Evolutionary conservation across 2,329 filamentous ascomycete genomes (phyloP).

Genomic region (Calonectria henricotiae): DNA sequence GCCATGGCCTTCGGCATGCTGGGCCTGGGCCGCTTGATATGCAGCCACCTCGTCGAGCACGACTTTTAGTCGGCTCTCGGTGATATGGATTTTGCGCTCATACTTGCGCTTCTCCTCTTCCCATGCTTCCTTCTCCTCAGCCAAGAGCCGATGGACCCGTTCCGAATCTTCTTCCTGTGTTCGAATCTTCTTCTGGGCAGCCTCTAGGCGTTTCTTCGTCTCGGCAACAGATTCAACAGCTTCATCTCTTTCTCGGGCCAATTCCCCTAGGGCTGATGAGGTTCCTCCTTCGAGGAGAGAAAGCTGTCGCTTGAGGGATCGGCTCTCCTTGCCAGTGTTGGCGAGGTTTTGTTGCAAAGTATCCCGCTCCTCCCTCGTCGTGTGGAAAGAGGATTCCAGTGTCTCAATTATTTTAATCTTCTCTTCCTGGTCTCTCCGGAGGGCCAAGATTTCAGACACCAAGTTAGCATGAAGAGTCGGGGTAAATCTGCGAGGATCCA

Average conservation of each 20-base stretch:
- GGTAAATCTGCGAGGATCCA: constrained; percentile 94
- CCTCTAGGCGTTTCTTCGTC: constrained; percentile 83
- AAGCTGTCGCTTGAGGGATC: constrained; percentile 87
- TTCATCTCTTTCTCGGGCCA: constrained; percentile 89
- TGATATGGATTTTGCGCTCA: constrained; percentile 90
- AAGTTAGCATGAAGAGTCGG: constrained; percentile 95
- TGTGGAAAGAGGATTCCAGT: constrained; percentile 83
- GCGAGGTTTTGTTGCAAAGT: constrained; percentile 75
- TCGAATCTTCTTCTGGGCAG: constrained; percentile 82
- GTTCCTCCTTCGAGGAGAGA: constrained; percentile 90
- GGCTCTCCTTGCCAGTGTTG: constrained; percentile 80
- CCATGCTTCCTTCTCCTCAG: constrained; percentile 88
- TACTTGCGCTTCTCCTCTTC: constrained; percentile 85
- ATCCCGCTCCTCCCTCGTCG: constrained; percentile 82
- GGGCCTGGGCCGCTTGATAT: constrained; percentile 72
- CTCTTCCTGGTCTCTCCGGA: constrained; percentile 91
- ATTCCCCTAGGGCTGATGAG: constrained; percentile 85
- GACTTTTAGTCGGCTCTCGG: constrained; percentile 87
- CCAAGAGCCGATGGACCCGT: constrained; percentile 85
- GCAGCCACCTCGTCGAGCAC: constrained; percentile 90
- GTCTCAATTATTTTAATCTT: constrained; percentile 90
- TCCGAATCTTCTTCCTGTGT: constrained; percentile 88
- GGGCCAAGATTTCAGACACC: constrained; percentile 91
- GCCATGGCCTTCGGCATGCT: constrained; percentile 60
- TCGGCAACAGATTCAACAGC: constrained; percentile 82